Evolutionary conservation across 192 early-diverging fungal species (phyloP), one percentile per base, ranked within the genome.

Genomic region (Glomus cerebriforme): DNA sequence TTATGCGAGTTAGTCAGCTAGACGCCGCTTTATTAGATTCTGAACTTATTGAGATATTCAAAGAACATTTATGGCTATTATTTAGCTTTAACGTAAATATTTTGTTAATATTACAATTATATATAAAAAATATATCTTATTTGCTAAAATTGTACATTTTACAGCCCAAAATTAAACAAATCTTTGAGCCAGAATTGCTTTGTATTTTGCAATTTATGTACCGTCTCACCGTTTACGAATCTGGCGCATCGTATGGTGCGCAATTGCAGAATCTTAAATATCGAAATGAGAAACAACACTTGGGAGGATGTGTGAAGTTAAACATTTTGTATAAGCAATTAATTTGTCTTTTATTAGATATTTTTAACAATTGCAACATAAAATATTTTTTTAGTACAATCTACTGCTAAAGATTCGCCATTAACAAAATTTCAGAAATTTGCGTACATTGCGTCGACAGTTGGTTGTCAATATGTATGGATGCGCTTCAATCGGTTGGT

Each of bases 201-300:
- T 86, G 90, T 8, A 73, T 90, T 9, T 82, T 97, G 69, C 86
- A 91, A 45, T 83, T 92, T 45, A 83, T 97, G 77, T 94, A 90
- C 82, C 88, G 89, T 79, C 87, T 95, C 39, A 93, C 94, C 2
- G 88, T 93, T 34, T 94, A 91, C 76, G 87, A 91, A 59, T 81
- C 87, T 73, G 90, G 91, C 0, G 93, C 96, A 3, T 91, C 93
- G 7, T 96, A 96, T 79, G 95, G 95, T 17, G 87, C 92, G 7
- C 88, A 90, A 74, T 86, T 97, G 78, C 94, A 96, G 79, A 97
- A 97, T 81, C 84, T 97, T 32, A 89, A 87, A 47, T 97, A 95
- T 79, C 81, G 93, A 45, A 91, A 94, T 79, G 92, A 94, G 70
- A 75, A 77, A 29, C 79, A 83, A 32, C 92, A 91, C 71, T 72